A percentile compares a stretch with the other conserved stretches of the same genome.
phyloP scores from a whole-genome alignment of 1,284 basidiomycete species.

The Naganishia albida region DNA sequence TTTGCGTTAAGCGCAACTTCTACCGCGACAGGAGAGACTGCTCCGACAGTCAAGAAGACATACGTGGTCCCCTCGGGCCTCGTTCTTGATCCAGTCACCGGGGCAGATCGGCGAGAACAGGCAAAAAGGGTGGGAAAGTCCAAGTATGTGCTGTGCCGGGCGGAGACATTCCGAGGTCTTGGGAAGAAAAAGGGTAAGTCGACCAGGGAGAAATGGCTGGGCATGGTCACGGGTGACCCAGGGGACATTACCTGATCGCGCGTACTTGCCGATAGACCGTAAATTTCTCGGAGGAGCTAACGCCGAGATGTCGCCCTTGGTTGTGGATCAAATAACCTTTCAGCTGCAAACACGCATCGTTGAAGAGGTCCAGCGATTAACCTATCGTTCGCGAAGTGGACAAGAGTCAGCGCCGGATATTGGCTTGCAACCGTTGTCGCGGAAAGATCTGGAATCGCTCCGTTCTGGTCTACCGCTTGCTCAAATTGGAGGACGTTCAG shows the following conservation, averaged over 20 bases:
- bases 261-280: slow-evolving; percentile 1
- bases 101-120: not conserved
- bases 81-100: not conserved
- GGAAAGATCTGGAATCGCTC: not conserved
- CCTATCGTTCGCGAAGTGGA: not conserved
- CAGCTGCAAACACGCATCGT: slow-evolving; percentile 11
- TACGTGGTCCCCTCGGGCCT: slow-evolving; percentile 18
- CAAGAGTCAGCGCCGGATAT: not conserved
- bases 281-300: slow-evolving; percentile 5
- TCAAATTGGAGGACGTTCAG: not conserved
- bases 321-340: slow-evolving; percentile 2
- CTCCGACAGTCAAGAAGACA: not conserved
- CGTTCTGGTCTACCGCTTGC: no score
- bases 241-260: not conserved
- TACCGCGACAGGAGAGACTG: not conserved
- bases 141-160: slow-evolving; percentile 18
- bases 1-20: no score
- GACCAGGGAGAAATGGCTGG: not conserved
- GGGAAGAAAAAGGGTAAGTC: slow-evolving; percentile 12
- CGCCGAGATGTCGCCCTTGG: slow-evolving; percentile 1
- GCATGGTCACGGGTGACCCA: not conserved
- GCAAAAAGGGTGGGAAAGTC: slow-evolving; percentile 8
- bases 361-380: not conserved
- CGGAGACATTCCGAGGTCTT: not conserved
- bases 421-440: not conserved